Percentiles rank a stretch among this genome's conserved stretches.
These are phyloP conservation scores for Cryptosporidium viatorum DNA, from an alignment of 169 alveolate species.

Conservation along the genomic window DNA sequence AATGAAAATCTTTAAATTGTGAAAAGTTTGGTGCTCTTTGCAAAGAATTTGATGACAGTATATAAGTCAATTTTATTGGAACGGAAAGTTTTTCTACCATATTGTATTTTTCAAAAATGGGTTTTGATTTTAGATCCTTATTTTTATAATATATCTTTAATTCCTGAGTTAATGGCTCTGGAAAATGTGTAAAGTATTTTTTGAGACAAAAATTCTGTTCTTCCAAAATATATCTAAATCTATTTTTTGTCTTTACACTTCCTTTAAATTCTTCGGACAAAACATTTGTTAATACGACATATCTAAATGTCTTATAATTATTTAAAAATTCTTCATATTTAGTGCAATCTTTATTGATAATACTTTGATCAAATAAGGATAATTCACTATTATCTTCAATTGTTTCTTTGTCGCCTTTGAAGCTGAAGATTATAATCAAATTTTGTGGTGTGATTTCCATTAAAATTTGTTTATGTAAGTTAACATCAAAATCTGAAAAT, in stretches of 20 bases:
- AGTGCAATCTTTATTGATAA: neutral
- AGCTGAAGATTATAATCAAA: neutral
- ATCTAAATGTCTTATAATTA: neutral
- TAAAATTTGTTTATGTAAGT: constrained; percentile 2
- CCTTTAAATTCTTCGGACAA: neutral
- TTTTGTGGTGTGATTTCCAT: constrained; percentile 22
- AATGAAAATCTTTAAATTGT: constrained; percentile 6
- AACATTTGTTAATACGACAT: neutral
- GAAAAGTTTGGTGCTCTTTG: constrained; percentile 7
- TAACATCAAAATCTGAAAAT: neutral
- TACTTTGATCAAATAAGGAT: neutral
- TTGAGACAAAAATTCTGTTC: neutral
- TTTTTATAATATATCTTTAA: neutral
- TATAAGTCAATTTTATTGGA: neutral
- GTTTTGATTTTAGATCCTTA: neutral
- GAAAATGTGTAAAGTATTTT: neutral
- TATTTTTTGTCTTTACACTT: too few species aligned
- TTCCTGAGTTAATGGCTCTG: constrained; percentile 1
- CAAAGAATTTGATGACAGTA: neutral
- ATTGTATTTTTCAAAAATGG: neutral
- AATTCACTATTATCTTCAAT: neutral
- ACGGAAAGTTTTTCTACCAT: neutral
- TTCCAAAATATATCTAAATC: neutral
- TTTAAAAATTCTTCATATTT: neutral
- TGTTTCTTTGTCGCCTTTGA: neutral